Conservation (phyloP, 2,329 filamentous ascomycete species). For the Pleomassaria siparia region DNA sequence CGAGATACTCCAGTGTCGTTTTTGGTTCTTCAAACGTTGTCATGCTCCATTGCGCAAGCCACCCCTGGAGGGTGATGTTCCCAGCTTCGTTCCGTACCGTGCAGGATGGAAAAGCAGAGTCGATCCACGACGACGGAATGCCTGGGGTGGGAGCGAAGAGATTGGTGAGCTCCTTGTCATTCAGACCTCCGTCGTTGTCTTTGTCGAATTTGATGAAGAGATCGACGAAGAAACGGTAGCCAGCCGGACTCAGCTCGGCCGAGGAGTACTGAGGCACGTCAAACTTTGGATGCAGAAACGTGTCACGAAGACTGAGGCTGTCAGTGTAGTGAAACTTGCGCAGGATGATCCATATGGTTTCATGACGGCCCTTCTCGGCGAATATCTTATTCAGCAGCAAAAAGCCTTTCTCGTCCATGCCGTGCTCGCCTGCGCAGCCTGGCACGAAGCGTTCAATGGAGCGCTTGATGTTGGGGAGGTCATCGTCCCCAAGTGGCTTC, state of each 20-base stretch:
- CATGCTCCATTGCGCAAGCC: conserved; percentile 99
- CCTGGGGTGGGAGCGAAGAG: conserved; percentile 93
- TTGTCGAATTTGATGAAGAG: conserved; percentile 94
- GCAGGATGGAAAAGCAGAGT: conserved; percentile 86
- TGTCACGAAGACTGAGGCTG: conserved; percentile 87
- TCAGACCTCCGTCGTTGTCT: conserved; percentile 94
- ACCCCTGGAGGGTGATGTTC: conserved; percentile 92
- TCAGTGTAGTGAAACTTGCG: conserved; percentile 96
- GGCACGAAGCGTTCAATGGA: conserved; percentile 73
- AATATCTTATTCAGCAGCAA: conserved; percentile 92
- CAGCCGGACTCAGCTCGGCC: conserved; percentile 88
- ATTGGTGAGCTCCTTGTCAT: conserved; percentile 78
- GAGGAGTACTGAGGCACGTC: conserved; percentile 92
- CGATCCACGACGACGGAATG: conserved; percentile 80
- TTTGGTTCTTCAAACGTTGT: conserved; percentile 96
- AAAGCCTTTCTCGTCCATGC: conserved; percentile 82
- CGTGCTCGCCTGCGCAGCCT: conserved; percentile 58
- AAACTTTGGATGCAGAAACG: conserved; percentile 88
- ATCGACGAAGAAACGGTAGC: conserved; percentile 97
- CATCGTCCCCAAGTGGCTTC: conserved; percentile 76
- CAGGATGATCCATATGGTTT: conserved; percentile 97
- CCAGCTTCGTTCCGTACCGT: conserved; percentile 95
- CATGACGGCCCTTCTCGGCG: conserved; percentile 94
- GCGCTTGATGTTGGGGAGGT: conserved; percentile 87
- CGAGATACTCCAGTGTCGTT: conserved; percentile 92